Percentiles rank a stretch among this genome's conserved stretches.
phyloP scores from a whole-genome alignment of 345 rosid genomes.

The Eucalyptus pumila region DNA sequence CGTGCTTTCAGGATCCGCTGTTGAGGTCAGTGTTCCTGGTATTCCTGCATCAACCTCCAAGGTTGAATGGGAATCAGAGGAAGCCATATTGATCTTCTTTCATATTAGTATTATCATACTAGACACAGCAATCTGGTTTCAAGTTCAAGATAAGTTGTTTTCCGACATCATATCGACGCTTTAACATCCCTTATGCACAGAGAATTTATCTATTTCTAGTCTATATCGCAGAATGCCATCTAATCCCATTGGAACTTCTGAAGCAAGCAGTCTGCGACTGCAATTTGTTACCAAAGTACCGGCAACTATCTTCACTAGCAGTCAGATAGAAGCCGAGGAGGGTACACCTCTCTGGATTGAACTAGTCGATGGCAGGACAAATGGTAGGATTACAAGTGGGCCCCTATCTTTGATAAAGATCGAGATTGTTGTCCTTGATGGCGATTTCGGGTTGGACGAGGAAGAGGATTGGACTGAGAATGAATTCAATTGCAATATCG shows the following conservation, averaged over 20 bases:
- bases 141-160: neutral
- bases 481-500: slow-evolving; percentile 4
- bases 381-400: neutral
- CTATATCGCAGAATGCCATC: neutral
- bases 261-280: slow-evolving; percentile 4
- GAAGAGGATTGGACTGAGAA: slow-evolving; percentile 5
- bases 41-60: neutral
- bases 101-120: neutral
- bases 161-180: neutral
- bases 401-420: slow-evolving; percentile 10
- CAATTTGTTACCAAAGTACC: neutral
- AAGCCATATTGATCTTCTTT: neutral
- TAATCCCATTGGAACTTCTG: neutral
- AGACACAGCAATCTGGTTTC: neutral
- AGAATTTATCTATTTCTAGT: neutral
- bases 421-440: slow-evolving; percentile 9
- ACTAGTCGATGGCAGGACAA: slow-evolving; percentile 1
- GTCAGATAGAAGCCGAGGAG: neutral
- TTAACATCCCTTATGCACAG: neutral
- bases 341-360: neutral
- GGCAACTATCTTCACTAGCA: slow-evolving; percentile 6
- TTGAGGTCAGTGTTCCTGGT: neutral
- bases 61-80: neutral
- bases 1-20: neutral
- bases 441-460: slow-evolving; percentile 8